Base-by-base conservation (phyloP, 768 basidiomycete genomes). In the Suillus bovinus region DNA sequence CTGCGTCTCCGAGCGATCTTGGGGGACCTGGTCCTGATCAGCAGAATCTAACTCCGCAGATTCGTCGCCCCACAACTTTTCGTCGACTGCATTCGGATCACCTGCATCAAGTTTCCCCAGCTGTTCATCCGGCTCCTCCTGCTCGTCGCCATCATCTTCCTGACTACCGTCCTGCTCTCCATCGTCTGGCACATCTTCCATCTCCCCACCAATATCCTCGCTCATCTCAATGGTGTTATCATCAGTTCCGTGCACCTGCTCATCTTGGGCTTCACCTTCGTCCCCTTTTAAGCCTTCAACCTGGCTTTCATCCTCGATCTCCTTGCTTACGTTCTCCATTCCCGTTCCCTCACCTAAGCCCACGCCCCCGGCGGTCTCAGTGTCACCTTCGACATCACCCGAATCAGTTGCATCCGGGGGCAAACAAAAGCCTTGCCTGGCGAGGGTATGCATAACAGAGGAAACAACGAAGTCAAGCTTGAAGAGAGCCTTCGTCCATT, bases 61-160 rank as follows among this genome's bases (percentile, higher is more conserved):
- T 67, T 96, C 90, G 65, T 96, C 92, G 22, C 91, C 94, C 96
- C 97, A 99, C 67, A 99, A 79, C 78, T 99, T 98, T 78, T 99
- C 96, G 70, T 99, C 96, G 17, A 97, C 84, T 0, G 89, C 88
- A 29, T 86, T 81, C 10, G 93, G 90, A 76, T 98, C 96, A 20
- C 84, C 79, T 2, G 87, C 83, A 75, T 96, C 94, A 36, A 99
- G 77, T 56, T 94, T 83, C 8, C 86, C 94, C 34, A 96, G 72
- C 64, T 88, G 87, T 66, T 99, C 96, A 47, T 99, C 95, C 20
- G 85, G 84, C 22, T 90, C 90, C 5, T 77, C 80, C 20, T 87
- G 83, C 3, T 80, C 84, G 3, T 79, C 78, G 2, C 5, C 29
- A 5, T 82, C 80, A n/a, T 80, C 78, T 33, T 83, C 83, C 14